A percentile compares a stretch with the other conserved stretches of the same genome.
Conservation (phyloP, 2,329 filamentous ascomycete genomes). For the Pseudocercospora fuligena region DNA sequence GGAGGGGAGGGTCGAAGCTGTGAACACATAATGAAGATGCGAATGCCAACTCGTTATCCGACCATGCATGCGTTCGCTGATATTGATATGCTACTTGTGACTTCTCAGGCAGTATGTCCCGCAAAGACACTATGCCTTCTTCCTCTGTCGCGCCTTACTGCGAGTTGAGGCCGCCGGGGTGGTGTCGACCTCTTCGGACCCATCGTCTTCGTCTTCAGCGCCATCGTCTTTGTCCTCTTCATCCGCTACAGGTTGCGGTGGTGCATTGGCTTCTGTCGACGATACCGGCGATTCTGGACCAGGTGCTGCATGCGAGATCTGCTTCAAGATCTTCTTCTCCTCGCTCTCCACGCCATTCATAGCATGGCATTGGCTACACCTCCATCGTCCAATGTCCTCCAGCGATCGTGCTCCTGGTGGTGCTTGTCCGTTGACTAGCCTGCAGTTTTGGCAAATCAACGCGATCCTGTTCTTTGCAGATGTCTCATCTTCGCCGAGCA, state of each 20-base stretch:
- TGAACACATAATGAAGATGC: conserved; percentile 28
- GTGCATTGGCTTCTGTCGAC: conserved; percentile 12
- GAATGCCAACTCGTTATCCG: background rate
- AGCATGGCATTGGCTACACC: conserved; percentile 81
- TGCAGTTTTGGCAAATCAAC: conserved; percentile 80
- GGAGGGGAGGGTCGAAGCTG: conserved; percentile 45
- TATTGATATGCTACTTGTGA: background rate
- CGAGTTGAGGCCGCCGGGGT: conserved; percentile 46
- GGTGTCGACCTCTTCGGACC: conserved; percentile 22
- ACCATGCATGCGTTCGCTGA: conserved; percentile 3
- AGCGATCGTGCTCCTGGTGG: conserved; percentile 80
- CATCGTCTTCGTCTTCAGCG: conserved; percentile 28
- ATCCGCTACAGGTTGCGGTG: conserved; percentile 15
- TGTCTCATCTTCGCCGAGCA: conserved; percentile 94
- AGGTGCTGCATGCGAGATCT: conserved; percentile 50
- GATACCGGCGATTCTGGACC: conserved; percentile 15
- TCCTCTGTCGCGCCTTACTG: conserved; percentile 48
- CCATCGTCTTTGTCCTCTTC: conserved; percentile 35
- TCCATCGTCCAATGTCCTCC: conserved; percentile 84
- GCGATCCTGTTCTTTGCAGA: conserved; percentile 87
- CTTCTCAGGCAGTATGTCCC: background rate
- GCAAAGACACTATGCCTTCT: conserved; percentile 36
- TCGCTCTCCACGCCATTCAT: conserved; percentile 84
- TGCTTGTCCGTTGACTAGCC: conserved; percentile 93
- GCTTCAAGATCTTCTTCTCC: conserved; percentile 71